Conservation (phyloP, 2,329 filamentous ascomycete genomes). For the Fusarium poae region DNA sequence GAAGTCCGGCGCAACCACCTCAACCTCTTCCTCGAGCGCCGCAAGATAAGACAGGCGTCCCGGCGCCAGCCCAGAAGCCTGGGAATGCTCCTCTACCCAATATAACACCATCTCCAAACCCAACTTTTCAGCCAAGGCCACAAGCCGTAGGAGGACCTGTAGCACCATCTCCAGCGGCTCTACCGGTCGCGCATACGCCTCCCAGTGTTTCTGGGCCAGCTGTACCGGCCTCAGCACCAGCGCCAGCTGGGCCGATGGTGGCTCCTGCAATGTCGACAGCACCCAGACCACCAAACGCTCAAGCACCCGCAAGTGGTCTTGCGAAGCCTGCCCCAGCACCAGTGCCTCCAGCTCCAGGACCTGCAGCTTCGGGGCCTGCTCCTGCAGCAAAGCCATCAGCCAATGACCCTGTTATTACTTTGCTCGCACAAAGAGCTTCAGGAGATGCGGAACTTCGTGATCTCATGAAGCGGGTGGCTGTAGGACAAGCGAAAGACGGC, state of each 20-base stretch:
- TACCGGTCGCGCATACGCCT: slow-evolving; percentile 39
- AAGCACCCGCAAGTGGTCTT: slow-evolving; percentile 35
- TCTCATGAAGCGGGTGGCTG: slow-evolving; percentile 86
- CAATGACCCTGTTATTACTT: slow-evolving; percentile 83
- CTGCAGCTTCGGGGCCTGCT: slow-evolving; percentile 22
- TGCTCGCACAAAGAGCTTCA: slow-evolving; percentile 80
- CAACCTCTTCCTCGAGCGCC: slow-evolving; percentile 34
- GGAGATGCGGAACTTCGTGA: slow-evolving; percentile 79
- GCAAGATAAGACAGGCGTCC: slow-evolving; percentile 27
- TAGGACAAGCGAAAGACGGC: slow-evolving; percentile 76
- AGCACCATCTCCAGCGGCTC: slow-evolving; percentile 42
- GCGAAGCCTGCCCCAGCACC: slow-evolving; percentile 31
- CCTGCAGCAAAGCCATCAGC: slow-evolving; percentile 47
- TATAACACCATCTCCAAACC: slow-evolving; percentile 34
- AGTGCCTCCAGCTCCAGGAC: slow-evolving; percentile 17
- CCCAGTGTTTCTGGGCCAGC: slow-evolving; percentile 41
- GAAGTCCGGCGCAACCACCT: slow-evolving; percentile 35
- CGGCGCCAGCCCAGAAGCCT: slow-evolving; percentile 31
- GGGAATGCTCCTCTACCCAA: slow-evolving; percentile 33
- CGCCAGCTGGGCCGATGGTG: slow-evolving; percentile 41
- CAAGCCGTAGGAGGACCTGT: slow-evolving; percentile 30
- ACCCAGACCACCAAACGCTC: slow-evolving; percentile 35
- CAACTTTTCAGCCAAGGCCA: slow-evolving; percentile 38
- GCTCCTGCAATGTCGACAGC: slow-evolving; percentile 47
- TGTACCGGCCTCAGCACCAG: slow-evolving; percentile 41